Base-by-base conservation (phyloP, 2,329 filamentous ascomycete genomes). In the Blumeria hordei region DNA sequence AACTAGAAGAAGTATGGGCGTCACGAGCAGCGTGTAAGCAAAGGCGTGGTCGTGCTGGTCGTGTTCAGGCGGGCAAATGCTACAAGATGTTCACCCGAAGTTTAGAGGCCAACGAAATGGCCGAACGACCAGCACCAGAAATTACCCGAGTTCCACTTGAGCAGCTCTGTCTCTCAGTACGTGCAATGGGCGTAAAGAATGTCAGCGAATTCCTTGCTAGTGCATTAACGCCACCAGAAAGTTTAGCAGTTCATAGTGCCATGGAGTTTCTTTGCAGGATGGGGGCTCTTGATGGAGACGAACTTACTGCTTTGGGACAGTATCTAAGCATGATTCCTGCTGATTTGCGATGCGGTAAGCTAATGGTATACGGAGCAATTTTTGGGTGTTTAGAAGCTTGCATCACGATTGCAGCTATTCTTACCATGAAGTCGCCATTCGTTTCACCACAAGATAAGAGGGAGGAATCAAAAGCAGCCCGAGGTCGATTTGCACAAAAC, bases 321-420 rank as follows among this genome's bases (percentile, higher is more conserved):
- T 92, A 96, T 69, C 73, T 98, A n/a, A 84, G 88, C 16, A 86
- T 93, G 78, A 88, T 98, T 53, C 92, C 92, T 1, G 86, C 90
- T 0, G 92, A 98, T 64, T 74, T 98, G 51, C 80, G 90, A 33
- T 93, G 88, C 66, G 87, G 85, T 49, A 98, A 98, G 68, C 74
- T 98, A 36, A 87, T 98, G 75, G 85, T 98, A 3, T 94, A 93
- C 64, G 92, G 92, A 6, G 83, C 87, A 14, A 88, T 93, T 56
- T 96, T 98, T 64, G 85, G 85, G 36, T 96, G 90, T 64, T 74
- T 96, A 6, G 87, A 94, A 62, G 80, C 90, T 54, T 88, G 83
- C 60, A 75, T 96, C 55, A 88, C 84, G 2, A 88, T 96, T 58
- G 86, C 92, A 1, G 83, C 88, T 8, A 92, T 96, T 43, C 74